phyloP scores from a whole-genome alignment of 352 stramenopile species.

The Phytophthora fragariae region DNA sequence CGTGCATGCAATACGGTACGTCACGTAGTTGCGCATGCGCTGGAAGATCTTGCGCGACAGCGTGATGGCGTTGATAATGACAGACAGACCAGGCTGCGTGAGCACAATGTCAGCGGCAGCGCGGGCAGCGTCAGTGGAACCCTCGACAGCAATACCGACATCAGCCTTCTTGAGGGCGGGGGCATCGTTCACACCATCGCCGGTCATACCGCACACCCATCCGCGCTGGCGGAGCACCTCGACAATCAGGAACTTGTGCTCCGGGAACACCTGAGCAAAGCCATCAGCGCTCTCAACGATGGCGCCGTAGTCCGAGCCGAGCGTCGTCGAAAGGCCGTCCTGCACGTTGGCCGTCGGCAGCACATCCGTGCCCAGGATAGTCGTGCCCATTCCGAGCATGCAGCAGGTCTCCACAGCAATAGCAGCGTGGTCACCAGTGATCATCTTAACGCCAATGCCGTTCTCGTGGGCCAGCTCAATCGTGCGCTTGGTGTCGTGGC shows the following conservation, averaged over 20 bases:
- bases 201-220: constrained; percentile 81
- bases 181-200: constrained; percentile 77
- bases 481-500: constrained; percentile 94
- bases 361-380: constrained; percentile 83
- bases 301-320: constrained; percentile 72
- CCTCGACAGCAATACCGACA: constrained; percentile 83
- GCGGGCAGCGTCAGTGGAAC: constrained; percentile 88
- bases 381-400: constrained; percentile 92
- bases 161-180: constrained; percentile 75
- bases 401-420: constrained; percentile 95
- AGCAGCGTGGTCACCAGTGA: constrained; percentile 95
- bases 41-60: constrained; percentile 94
- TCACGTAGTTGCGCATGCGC: constrained; percentile 95
- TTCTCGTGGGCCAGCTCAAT: constrained; percentile 92
- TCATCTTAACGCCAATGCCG: constrained; percentile 97
- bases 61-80: constrained; percentile 93
- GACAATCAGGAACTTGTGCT: constrained; percentile 94
- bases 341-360: constrained; percentile 64
- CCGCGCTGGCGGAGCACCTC: constrained; percentile 85
- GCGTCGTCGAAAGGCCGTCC: constrained; percentile 63
- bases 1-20: constrained; percentile 93
- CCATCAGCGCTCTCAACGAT: constrained; percentile 94
- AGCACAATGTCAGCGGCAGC: constrained; percentile 95
- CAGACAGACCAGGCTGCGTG: constrained; percentile 92
- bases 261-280: constrained; percentile 94